A percentile compares a stretch with the other conserved stretches of the same genome.
These are phyloP conservation scores for Diutina sp. DNA, from an alignment of 1,139 yeast species.

Conservation along the genomic window DNA sequence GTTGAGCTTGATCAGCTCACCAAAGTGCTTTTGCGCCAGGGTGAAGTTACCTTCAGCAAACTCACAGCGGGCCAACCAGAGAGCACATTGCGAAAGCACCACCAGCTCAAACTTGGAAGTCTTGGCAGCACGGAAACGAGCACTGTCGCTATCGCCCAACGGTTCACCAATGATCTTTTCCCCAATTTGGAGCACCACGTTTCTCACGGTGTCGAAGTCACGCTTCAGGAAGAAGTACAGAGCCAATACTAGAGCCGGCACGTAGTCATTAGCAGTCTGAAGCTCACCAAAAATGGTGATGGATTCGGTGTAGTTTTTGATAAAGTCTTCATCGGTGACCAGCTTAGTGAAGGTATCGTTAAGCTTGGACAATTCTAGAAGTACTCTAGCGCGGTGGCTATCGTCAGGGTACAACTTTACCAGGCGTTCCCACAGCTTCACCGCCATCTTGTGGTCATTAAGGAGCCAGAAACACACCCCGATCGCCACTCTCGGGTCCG, in stretches of 20 bases:
- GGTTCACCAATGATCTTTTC: slow-evolving; percentile 31
- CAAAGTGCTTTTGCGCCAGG: slow-evolving; percentile 60
- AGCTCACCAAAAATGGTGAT: slow-evolving; percentile 19
- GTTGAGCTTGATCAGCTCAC: slow-evolving; percentile 55
- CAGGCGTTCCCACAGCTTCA: slow-evolving; percentile 72
- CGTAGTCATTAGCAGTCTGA: slow-evolving; percentile 18
- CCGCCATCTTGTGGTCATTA: slow-evolving; percentile 67
- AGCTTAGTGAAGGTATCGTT: slow-evolving; percentile 50
- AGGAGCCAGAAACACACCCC: slow-evolving; percentile 91
- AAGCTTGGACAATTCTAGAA: slow-evolving; percentile 58
- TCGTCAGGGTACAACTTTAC: slow-evolving; percentile 52
- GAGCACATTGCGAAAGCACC: slow-evolving; percentile 62
- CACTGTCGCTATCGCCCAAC: slow-evolving; percentile 11
- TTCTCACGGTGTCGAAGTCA: slow-evolving; percentile 43
- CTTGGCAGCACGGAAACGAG: slow-evolving; percentile 6
- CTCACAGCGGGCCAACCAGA: slow-evolving; percentile 77
- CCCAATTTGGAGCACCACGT: slow-evolving; percentile 43
- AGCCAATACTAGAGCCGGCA: slow-evolving; percentile 29
- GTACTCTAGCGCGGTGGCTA: slow-evolving; percentile 42
- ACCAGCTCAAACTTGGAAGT: slow-evolving; percentile 18
- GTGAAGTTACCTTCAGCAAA: slow-evolving; percentile 48
- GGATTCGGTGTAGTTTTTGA: slow-evolving; percentile 34
- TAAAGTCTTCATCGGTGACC: slow-evolving; percentile 46
- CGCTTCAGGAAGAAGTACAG: slow-evolving; percentile 51
- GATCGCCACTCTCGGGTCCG: slow-evolving; percentile 92